These are phyloP conservation scores for Chrysopogon serrulatus DNA, from an alignment of 176 grass and related monocot species.

Conservation along the genomic window DNA sequence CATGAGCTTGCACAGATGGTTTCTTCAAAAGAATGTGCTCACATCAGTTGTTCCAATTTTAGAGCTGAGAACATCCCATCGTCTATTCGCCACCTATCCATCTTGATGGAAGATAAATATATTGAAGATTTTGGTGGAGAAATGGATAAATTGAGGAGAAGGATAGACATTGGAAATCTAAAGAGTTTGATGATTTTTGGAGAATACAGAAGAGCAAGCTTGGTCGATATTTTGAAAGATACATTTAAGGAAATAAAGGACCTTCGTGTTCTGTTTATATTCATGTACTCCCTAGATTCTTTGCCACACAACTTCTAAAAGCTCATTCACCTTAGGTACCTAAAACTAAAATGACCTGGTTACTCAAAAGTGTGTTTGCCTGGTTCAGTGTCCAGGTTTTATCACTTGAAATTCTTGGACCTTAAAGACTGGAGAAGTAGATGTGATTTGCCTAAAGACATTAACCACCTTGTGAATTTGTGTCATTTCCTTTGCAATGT, in stretches of 20 bases:
- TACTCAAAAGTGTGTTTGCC: background rate
- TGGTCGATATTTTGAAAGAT: background rate
- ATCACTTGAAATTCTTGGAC: slow-evolving; percentile 21
- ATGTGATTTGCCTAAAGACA: background rate
- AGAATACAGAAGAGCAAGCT: background rate
- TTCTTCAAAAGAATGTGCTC: background rate
- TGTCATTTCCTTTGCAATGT: background rate
- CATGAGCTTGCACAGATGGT: background rate
- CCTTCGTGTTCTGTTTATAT: background rate
- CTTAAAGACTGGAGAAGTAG: rapidly evolving
- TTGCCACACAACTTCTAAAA: background rate
- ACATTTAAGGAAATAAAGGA: background rate
- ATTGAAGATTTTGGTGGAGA: background rate
- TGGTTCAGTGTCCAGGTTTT: background rate
- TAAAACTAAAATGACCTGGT: background rate
- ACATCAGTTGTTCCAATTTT: background rate
- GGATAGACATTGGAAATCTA: background rate
- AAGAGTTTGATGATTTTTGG: slow-evolving; percentile 1
- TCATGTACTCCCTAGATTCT: background rate
- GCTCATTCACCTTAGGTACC: background rate
- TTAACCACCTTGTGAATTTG: background rate
- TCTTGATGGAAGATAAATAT: background rate
- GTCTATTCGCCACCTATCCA: background rate
- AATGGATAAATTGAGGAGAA: background rate
- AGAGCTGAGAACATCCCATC: background rate